Percentiles rank a stretch among this genome's conserved stretches.
These are phyloP conservation scores for Penicillium roqueforti DNA, from an alignment of 495 filamentous ascomycete species.

Conservation along the genomic window DNA sequence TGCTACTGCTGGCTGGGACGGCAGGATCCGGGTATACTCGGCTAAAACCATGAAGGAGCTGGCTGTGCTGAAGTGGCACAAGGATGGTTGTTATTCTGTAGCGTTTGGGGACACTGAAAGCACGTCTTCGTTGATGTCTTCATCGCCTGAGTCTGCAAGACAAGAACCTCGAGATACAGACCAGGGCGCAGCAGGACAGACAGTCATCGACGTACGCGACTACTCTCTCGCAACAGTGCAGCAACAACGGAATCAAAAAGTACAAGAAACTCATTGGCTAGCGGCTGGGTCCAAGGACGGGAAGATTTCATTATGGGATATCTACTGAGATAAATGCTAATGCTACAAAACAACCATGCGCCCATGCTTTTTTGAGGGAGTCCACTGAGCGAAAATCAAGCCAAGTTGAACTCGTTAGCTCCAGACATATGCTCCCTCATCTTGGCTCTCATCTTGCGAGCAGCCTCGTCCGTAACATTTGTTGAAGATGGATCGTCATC, in stretches of 20 bases:
- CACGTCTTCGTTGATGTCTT: background rate
- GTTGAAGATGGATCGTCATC: constrained; percentile 36
- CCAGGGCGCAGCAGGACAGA: background rate
- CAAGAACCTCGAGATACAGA: background rate
- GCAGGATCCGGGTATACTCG: constrained; percentile 73
- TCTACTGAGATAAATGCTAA: constrained; percentile 59
- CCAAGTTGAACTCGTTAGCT: constrained; percentile 85
- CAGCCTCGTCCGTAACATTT: constrained; percentile 58
- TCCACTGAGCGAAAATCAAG: constrained; percentile 40
- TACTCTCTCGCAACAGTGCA: constrained; percentile 50
- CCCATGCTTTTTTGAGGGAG: constrained; percentile 20
- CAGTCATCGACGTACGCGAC: background rate
- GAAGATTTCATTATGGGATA: constrained; percentile 94
- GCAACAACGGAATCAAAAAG: constrained; percentile 58
- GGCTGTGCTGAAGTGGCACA: constrained; percentile 94
- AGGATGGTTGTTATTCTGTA: constrained; percentile 81
- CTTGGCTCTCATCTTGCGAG: constrained; percentile 73
- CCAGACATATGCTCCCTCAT: constrained; percentile 70
- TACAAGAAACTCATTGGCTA: constrained; percentile 77
- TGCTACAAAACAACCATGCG: constrained; percentile 31
- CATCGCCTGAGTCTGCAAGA: background rate
- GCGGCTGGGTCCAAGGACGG: constrained; percentile 92
- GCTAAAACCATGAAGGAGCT: constrained; percentile 78
- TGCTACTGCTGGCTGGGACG: constrained; percentile 93
- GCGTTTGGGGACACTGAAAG: constrained; percentile 60